A percentile compares a stretch with the other conserved stretches of the same genome.
Evolutionary conservation across 495 filamentous ascomycete genomes (phyloP).

Genomic region (Polyplosphaeria fusca): DNA sequence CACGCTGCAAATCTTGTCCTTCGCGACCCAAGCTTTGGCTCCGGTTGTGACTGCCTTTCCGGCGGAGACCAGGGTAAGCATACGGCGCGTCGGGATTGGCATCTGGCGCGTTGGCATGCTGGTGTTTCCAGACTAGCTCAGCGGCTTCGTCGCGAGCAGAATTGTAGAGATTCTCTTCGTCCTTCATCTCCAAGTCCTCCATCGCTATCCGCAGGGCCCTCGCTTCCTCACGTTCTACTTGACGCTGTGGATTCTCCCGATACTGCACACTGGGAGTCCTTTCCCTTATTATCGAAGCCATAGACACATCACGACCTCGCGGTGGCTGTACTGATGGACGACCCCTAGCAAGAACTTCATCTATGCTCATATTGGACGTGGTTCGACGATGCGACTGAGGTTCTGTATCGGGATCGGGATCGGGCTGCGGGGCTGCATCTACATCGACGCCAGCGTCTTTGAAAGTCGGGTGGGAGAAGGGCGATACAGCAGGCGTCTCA

Average conservation of each 20-base stretch:
- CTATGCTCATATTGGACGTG: constrained; percentile 31
- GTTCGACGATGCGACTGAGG: constrained; percentile 19
- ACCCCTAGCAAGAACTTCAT: constrained; percentile 21
- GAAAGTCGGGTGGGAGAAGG: constrained; percentile 24
- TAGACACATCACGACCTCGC: constrained; percentile 13
- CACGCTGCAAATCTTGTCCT: constrained; percentile 40
- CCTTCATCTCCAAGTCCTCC: constrained; percentile 71
- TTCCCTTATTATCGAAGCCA: constrained; percentile 7
- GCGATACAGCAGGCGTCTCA: constrained; percentile 25
- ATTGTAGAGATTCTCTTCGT: constrained; percentile 65
- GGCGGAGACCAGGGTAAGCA: constrained; percentile 58
- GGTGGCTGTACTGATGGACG: constrained; percentile 29
- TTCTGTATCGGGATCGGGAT: constrained; percentile 1
- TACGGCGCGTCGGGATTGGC: constrained; percentile 59
- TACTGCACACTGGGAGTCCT: constrained; percentile 53
- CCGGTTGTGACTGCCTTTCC: constrained; percentile 61
- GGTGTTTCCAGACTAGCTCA: constrained; percentile 81
- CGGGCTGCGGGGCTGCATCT: too few species aligned
- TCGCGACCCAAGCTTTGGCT: constrained; percentile 57
- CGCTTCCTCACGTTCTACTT: constrained; percentile 86
- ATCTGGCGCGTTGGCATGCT: constrained; percentile 58
- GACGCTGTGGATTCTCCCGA: constrained; percentile 73
- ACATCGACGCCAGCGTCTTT: constrained; percentile 21
- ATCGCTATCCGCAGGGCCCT: constrained; percentile 72
- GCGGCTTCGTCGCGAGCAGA: constrained; percentile 84